These are phyloP conservation scores for Smallanthus sonchifolius DNA, from an alignment of 129 eudicot species.

Conservation along the genomic window DNA sequence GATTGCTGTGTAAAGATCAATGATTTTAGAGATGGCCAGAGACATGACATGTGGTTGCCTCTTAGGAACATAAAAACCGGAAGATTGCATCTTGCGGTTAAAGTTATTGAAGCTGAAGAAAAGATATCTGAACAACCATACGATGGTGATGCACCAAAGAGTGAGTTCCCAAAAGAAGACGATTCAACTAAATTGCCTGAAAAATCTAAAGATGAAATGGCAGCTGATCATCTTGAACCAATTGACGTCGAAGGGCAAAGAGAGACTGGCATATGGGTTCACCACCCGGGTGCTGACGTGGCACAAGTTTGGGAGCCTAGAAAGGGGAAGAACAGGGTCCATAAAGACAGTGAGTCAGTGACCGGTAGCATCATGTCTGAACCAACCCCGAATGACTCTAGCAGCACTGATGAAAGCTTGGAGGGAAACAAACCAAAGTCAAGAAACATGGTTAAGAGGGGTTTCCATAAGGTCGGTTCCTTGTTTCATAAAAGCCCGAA, in stretches of 20 bases:
- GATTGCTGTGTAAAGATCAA: conserved; percentile 59
- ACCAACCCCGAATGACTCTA: conserved; percentile 33
- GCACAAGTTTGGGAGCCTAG: conserved; percentile 84
- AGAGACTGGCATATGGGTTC: conserved; percentile 87
- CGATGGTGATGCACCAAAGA: conserved; percentile 24
- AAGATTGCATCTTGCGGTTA: conserved; percentile 78
- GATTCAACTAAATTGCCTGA: background rate
- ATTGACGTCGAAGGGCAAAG: conserved; percentile 64
- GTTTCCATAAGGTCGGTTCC: conserved; percentile 52
- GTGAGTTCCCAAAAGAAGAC: conserved; percentile 22
- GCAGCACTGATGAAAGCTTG: conserved; percentile 50
- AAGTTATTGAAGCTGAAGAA: conserved; percentile 50
- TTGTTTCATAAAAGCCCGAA: conserved; percentile 47
- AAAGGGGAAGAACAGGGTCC: conserved; percentile 52
- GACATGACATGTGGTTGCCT: conserved; percentile 88
- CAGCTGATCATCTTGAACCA: conserved; percentile 56
- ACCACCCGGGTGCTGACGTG: conserved; percentile 74
- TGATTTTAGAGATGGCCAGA: conserved; percentile 66
- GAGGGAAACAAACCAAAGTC: conserved; percentile 40
- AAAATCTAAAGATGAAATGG: background rate
- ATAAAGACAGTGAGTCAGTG: conserved; percentile 23
- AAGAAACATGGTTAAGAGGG: conserved; percentile 39
- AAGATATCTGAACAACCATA: conserved; percentile 47
- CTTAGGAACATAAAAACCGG: conserved; percentile 77
- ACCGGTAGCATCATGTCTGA: conserved; percentile 31